These are phyloP conservation scores for Phytophthora quininea DNA, from an alignment of 352 stramenopile genomes.

Conservation along the genomic window DNA sequence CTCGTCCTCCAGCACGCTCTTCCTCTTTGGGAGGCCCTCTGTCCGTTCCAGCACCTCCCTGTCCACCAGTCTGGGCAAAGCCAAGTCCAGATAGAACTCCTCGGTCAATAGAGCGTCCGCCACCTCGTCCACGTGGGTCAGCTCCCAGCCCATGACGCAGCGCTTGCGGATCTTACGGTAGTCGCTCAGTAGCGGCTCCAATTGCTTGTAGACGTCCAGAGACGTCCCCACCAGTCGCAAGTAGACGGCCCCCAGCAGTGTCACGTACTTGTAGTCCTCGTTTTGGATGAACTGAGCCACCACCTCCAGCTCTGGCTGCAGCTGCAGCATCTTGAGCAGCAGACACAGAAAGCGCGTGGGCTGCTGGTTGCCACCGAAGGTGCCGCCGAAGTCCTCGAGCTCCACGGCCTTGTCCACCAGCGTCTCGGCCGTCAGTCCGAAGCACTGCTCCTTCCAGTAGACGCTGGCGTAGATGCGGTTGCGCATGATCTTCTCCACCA, in stretches of 20 bases:
- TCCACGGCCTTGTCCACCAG: constrained; percentile 97
- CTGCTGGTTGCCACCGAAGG: constrained; percentile 95
- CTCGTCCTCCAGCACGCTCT: constrained; percentile 81
- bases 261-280: constrained; percentile 99
- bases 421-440: constrained; percentile 95
- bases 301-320: constrained; percentile 96
- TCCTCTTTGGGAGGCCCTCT: constrained; percentile 58
- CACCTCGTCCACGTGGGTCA: constrained; percentile 97
- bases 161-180: constrained; percentile 94
- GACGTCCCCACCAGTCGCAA: constrained; percentile 94
- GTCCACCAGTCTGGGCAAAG: constrained; percentile 92
- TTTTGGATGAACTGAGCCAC: constrained; percentile 95
- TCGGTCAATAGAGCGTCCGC: constrained; percentile 93
- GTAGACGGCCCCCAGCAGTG: constrained; percentile 96
- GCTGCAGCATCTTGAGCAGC: constrained; percentile 98
- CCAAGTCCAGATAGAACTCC: constrained; percentile 94
- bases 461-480: constrained; percentile 95
- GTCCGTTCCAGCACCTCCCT: constrained; percentile 88
- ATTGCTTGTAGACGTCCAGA: constrained; percentile 91
- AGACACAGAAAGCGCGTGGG: constrained; percentile 98
- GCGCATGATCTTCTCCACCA: constrained; percentile 99
- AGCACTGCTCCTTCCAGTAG: constrained; percentile 99
- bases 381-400: constrained; percentile 92
- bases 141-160: constrained; percentile 89
- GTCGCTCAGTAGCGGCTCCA: constrained; percentile 97